Base-by-base conservation (phyloP, 768 basidiomycete genomes). In the Calvatia gigantea region DNA sequence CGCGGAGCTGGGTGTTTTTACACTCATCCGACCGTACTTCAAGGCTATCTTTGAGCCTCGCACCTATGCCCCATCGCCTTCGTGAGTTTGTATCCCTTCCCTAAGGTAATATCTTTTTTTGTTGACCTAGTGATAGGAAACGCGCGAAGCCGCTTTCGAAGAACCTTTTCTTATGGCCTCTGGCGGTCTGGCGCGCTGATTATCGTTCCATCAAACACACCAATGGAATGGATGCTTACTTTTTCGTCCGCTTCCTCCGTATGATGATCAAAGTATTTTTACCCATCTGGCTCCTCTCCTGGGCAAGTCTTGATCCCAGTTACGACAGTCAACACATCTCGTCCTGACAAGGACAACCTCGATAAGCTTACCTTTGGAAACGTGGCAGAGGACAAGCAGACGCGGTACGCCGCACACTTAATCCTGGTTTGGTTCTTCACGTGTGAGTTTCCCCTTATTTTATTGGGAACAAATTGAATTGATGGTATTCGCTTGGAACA, bases 201-300 rank as follows among this genome's bases (percentile, higher is more conserved):
- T 83, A 85, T 63, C 70, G 71, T 27, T 77, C 75, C 21, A 83
- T 91, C 55, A 78, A 84, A 57, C 72, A 74, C 39, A 77, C 81
- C 39, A 94, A 94, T 59, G 93, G 93, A 25, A 75, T 89, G 56
- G 96, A 98, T 67, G 90, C 94, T 14, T 99, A 96, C 73, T 87
- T 95, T 65, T 99, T 90, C 62, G 86, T 97, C 42, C 88, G 93
- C 51, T 98, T 91, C 69, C 76, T 91, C 27, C 83, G 87, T 46
- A 85, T 98, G 78, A 89, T 97, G 83, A 67, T 84, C 47, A 81
- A 85, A 60, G 73, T 94, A 23, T 79, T 98, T 67, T 62, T 95
- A 5, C 95, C 97, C 21, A 91, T 97, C 64, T 99, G 93, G 95
- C 59, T 93, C 46, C 27, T 98, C 28, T 90, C 92, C 2, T 98